Base-by-base conservation (phyloP, 768 basidiomycete species). In the Tulasnella sp. region DNA sequence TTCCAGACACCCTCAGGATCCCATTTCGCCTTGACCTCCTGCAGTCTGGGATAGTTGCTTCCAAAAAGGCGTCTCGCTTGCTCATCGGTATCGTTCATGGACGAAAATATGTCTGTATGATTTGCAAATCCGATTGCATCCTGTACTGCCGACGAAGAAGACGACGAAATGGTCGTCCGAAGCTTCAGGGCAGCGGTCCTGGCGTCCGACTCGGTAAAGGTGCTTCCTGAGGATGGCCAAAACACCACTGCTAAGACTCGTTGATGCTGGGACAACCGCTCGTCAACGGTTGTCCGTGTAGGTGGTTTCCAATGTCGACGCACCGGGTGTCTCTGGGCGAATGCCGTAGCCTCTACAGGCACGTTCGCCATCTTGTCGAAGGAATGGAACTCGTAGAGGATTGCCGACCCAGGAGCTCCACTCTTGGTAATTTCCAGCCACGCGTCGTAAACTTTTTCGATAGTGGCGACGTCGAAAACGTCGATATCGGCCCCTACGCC, bases 1-100 rank as follows among this genome's bases (percentile, higher is more conserved):
- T 62, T 46, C 46, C 60, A 62, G 15, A 60, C 31, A 25, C 40
- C 32, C 12, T 56, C 39, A 2, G 61, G 61, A 32, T 62, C 61
- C 42, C 60, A 60, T 34, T 57, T 55, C 27, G 31, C 43, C 46
- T 62, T 62, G 41, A 62, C 23, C 29, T 27, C 21, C n/a, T 37
- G 34, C 46, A 62, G 49, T 11, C 53, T 32, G 3, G 42, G 39
- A 17, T 57, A 62, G 14, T 59, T 62, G 6, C 31, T 25, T 15
- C 59, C 59, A 35, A 60, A 62, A 29, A 45, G 4, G 27, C 25
- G 32, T 32, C 15, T 45, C 6, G 55, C 43, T n/a, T 46, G 25
- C 41, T 34, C 55, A 32, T 57, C 55, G 11, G 42, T 57, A 14
- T 45, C 42, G 34, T 57, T 46, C 29, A 23, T n/a, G 8, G 32